These are phyloP conservation scores for Ensete glaucum DNA, from an alignment of 176 grass and related monocot species.

Conservation along the genomic window DNA sequence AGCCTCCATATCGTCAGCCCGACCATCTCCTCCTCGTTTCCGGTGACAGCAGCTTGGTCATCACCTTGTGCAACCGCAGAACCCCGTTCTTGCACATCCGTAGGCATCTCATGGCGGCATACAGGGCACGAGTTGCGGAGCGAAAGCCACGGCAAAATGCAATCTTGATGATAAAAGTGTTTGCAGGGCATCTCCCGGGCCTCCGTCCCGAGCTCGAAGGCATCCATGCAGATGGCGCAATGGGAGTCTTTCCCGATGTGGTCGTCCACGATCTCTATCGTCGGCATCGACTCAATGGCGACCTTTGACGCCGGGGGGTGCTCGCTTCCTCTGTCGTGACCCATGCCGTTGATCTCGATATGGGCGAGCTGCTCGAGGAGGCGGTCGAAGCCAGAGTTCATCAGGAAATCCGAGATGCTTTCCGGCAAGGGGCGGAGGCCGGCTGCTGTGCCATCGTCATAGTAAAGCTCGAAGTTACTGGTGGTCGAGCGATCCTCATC, in stretches of 20 bases:
- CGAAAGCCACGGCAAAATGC: constrained; percentile 84
- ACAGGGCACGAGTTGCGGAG: constrained; percentile 86
- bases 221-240: constrained; percentile 93
- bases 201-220: constrained; percentile 55
- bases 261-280: constrained; percentile 27
- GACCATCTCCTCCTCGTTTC: not conserved
- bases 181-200: constrained; percentile 84
- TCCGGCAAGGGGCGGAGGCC: constrained; percentile 79
- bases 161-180: constrained; percentile 92
- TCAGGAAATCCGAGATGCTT: constrained; percentile 91
- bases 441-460: constrained; percentile 70
- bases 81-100: constrained; percentile 16
- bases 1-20: constrained; percentile 7
- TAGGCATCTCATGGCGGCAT: constrained; percentile 86
- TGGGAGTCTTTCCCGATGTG: constrained; percentile 45
- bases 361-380: constrained; percentile 75
- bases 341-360: constrained; percentile 49
- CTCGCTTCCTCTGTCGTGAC: not conserved
- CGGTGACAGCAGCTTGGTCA: not conserved
- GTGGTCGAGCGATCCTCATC: not conserved
- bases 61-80: not conserved
- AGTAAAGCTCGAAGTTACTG: constrained; percentile 86
- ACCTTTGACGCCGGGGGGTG: constrained; percentile 75
- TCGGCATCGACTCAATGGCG: constrained; percentile 84
- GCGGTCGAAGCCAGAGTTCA: constrained; percentile 92